These are phyloP conservation scores for Madurella fahalii DNA, from an alignment of 2,329 filamentous ascomycete genomes.

Conservation along the genomic window DNA sequence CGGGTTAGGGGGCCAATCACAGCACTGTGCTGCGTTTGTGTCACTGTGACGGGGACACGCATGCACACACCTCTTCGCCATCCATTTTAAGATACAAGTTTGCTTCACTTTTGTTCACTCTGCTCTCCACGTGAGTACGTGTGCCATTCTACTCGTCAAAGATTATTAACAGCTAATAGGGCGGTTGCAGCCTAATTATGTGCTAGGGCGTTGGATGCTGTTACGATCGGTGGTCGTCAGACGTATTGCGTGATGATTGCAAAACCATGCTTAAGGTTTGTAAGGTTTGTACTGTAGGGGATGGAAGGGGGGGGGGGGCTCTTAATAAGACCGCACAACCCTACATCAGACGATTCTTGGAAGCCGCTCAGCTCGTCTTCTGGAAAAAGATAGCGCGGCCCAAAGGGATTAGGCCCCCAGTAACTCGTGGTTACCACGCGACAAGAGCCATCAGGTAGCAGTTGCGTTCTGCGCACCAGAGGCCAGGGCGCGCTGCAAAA, in stretches of 20 bases:
- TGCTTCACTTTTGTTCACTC: background rate
- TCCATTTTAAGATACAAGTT: background rate
- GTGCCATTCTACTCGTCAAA: too few species aligned
- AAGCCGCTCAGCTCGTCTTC: background rate
- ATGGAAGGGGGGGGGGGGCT: background rate
- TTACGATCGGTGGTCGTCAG: too few species aligned
- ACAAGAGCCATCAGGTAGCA: background rate
- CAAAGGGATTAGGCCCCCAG: conserved; percentile 7
- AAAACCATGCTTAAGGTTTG: too few species aligned
- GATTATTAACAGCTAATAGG: too few species aligned
- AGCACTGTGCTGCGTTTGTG: background rate
- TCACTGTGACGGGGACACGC: conserved; percentile 6
- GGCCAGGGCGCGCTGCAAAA: background rate
- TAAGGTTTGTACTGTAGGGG: too few species aligned
- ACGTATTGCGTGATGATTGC: too few species aligned
- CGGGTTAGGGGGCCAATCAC: conserved; percentile 3
- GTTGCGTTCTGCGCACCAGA: background rate
- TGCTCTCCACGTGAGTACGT: background rate
- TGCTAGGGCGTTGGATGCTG: too few species aligned
- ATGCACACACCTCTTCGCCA: background rate
- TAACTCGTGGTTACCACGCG: background rate
- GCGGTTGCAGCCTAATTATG: too few species aligned
- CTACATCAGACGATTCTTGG: too few species aligned
- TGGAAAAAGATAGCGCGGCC: conserved; percentile 2
- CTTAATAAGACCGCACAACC: background rate